Evolutionary conservation across 73 alveolate species (phyloP).

Genomic region (Effrenium voratum): DNA sequence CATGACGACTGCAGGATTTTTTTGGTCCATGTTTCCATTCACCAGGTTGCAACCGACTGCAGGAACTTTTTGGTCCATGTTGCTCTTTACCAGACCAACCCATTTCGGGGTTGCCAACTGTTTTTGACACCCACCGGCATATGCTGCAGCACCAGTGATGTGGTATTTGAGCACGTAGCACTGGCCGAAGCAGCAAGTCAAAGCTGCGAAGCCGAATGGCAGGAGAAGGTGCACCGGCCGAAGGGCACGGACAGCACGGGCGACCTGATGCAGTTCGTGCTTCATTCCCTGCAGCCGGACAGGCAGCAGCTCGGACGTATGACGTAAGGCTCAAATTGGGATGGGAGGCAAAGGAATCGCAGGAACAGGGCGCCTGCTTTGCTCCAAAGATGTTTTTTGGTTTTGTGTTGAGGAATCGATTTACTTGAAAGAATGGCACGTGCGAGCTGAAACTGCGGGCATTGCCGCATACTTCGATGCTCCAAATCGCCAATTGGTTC

Average conservation of each 20-base stretch:
- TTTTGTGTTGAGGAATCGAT: background rate
- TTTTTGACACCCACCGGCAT: background rate
- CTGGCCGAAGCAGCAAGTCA: background rate
- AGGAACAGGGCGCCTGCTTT: too few relatives aligned
- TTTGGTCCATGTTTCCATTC: too few relatives aligned
- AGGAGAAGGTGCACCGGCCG: too few relatives aligned
- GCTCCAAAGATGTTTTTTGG: background rate
- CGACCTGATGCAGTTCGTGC: constrained; percentile 49
- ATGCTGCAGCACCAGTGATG: too few relatives aligned
- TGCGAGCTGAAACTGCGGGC: too few relatives aligned
- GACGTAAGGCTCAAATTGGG: too few relatives aligned
- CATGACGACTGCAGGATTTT: background rate
- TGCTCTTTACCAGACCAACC: background rate
- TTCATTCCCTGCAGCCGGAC: constrained; percentile 59
- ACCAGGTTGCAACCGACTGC: background rate
- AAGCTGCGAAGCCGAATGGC: constrained; percentile 36
- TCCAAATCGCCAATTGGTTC: too few relatives aligned
- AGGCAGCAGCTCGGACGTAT: constrained; percentile 65
- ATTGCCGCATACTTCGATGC: too few relatives aligned
- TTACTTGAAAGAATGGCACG: background rate
- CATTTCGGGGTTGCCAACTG: too few relatives aligned
- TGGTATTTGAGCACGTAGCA: too few relatives aligned
- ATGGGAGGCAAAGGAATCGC: too few relatives aligned
- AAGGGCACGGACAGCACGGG: too few relatives aligned
- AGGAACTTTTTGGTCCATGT: background rate